phyloP scores from a whole-genome alignment of 495 filamentous ascomycete genomes.

The Daldinia caldariorum region DNA sequence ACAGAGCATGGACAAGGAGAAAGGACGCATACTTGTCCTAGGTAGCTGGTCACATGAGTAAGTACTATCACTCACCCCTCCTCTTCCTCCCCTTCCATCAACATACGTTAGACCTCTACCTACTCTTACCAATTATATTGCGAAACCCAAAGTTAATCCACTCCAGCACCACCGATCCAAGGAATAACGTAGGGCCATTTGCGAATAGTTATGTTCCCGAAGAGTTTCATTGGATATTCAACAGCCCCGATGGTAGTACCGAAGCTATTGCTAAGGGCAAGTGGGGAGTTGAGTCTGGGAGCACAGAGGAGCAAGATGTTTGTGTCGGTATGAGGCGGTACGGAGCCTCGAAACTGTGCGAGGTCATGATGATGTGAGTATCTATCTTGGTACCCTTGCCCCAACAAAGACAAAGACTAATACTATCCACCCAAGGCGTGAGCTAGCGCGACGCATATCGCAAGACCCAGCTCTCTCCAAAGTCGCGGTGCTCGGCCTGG shows the following conservation, averaged over 20 bases:
- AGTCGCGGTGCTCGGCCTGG: conserved; percentile 47
- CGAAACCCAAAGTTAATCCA: not conserved
- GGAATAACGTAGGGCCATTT: conserved; percentile 32
- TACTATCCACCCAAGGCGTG: conserved; percentile 39
- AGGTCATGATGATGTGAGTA: conserved; percentile 56
- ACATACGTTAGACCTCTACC: not conserved
- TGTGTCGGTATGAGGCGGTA: conserved; percentile 51
- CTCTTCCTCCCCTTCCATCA: not conserved
- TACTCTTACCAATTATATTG: not conserved
- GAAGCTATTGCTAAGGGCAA: conserved; percentile 51
- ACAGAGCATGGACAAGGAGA: conserved; percentile 54
- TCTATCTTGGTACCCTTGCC: too few species aligned
- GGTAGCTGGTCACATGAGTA: conserved; percentile 57
- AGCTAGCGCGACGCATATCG: conserved; percentile 48
- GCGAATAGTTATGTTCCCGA: conserved; percentile 33
- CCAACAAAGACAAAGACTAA: too few species aligned
- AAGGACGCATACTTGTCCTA: conserved; percentile 57
- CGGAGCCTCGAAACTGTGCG: conserved; percentile 51
- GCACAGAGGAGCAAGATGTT: conserved; percentile 6
- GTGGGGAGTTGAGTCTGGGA: conserved; percentile 45
- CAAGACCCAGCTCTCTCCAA: conserved; percentile 47
- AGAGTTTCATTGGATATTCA: conserved; percentile 46
- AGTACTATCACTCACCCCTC: conserved; percentile 21
- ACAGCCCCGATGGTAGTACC: conserved; percentile 39
- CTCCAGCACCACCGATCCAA: conserved; percentile 41